A percentile compares a stretch with the other conserved stretches of the same genome.
Evolutionary conservation across 352 stramenopile species (phyloP).

Genomic region (Blastocystis hominis): DNA sequence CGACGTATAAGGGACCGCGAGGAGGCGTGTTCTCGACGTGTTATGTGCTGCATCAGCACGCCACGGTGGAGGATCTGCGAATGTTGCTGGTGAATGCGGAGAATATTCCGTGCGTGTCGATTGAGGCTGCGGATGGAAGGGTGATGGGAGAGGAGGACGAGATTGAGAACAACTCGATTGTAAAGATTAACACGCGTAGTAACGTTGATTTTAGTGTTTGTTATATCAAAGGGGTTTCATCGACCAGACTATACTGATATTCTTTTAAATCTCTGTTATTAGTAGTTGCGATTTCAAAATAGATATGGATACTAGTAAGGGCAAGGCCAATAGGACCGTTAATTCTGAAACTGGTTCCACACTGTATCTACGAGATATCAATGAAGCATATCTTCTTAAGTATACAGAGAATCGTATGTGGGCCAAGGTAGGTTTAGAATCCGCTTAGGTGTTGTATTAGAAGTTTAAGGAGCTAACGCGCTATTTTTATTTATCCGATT

Average conservation of each 20-base stretch:
- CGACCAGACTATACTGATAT: not conserved
- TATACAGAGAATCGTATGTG: not conserved
- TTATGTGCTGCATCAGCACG: constrained; percentile 42
- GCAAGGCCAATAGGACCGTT: not conserved
- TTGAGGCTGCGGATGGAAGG: constrained; percentile 50
- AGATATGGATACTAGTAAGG: too few relatives aligned
- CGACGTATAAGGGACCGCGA: constrained; percentile 66
- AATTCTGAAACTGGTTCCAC: not conserved
- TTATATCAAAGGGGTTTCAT: not conserved
- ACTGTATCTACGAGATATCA: constrained; percentile 30
- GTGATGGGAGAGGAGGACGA: constrained; percentile 45
- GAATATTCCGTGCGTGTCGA: constrained; percentile 39
- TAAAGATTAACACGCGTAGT: constrained; percentile 52
- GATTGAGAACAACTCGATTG: constrained; percentile 26
- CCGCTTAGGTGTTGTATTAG: not conserved
- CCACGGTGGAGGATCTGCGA: constrained; percentile 42
- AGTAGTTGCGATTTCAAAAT: too few relatives aligned
- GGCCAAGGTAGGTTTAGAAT: not conserved
- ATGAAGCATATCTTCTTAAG: not conserved
- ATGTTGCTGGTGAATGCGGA: constrained; percentile 47
- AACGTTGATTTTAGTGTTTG: constrained; percentile 31
- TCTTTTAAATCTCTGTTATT: not conserved
- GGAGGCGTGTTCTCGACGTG: constrained; percentile 39
- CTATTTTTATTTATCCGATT: constrained; percentile 1
- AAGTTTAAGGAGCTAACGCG: constrained; percentile 7